phyloP scores from a whole-genome alignment of 495 filamentous ascomycete genomes.

The Lophiostoma macrostomum region DNA sequence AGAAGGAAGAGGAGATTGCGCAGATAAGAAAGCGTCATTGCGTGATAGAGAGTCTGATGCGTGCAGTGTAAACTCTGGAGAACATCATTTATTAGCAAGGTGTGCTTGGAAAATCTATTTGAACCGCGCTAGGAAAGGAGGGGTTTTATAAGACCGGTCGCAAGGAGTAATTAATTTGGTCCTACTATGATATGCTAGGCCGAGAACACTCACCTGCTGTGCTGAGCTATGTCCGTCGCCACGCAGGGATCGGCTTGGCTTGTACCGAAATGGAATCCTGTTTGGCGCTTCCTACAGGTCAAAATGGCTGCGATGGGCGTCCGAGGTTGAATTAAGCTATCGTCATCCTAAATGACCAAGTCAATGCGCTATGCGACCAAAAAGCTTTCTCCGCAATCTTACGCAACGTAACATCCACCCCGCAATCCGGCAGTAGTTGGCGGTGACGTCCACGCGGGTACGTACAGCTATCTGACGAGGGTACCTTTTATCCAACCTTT shows the following conservation, averaged over 20 bases:
- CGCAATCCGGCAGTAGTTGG: constrained; percentile 20
- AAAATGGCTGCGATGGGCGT: constrained; percentile 10
- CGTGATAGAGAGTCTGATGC: constrained; percentile 30
- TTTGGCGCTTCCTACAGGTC: constrained; percentile 4
- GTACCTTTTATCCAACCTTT: constrained; percentile 16
- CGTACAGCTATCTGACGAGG: neutral
- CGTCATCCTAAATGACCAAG: constrained; percentile 14
- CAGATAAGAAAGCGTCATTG: constrained; percentile 31
- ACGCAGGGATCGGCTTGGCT: constrained; percentile 29
- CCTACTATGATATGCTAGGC: constrained; percentile 26
- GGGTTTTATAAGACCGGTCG: constrained; percentile 29
- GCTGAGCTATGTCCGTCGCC: constrained; percentile 22
- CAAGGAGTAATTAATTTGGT: constrained; percentile 29
- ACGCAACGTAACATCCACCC: constrained; percentile 26
- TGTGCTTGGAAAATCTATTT: constrained; percentile 29
- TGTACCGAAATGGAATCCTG: constrained; percentile 18
- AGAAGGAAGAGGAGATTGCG: constrained; percentile 56
- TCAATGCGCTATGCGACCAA: constrained; percentile 17
- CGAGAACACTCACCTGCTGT: constrained; percentile 23
- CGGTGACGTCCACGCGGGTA: neutral
- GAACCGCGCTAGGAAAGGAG: constrained; percentile 30
- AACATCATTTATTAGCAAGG: constrained; percentile 29
- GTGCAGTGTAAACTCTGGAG: constrained; percentile 22
- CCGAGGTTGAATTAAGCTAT: constrained; percentile 34
- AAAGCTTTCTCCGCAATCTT: constrained; percentile 26